Evolutionary conservation across 768 basidiomycete genomes (phyloP), one percentile per base, ranked within the genome.

Genomic region (Macrolepiota dolichaula): DNA sequence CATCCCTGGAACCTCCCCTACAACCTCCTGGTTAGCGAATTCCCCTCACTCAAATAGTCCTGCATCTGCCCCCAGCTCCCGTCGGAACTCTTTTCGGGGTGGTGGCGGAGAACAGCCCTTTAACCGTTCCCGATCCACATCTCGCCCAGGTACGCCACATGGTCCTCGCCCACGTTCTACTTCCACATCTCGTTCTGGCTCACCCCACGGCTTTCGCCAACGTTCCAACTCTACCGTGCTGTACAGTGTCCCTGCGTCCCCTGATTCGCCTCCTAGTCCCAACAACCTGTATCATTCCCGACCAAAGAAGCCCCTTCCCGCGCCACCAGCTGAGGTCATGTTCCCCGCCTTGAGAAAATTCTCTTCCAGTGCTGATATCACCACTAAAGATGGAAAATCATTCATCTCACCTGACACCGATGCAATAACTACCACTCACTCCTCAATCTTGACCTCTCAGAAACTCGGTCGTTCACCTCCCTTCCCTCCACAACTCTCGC

Each of bases 1-100:
- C 19, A 79, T 80, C 42, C 75, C 71, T 3, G 78, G 80, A 68
- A 57, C 70, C 10, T 52, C 62, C 29, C 64, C 61, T 47, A 7
- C 29, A 7, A 62, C 46, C 36, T 40, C 46, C 10, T 4, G 15
- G 4, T 22, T 51, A 12, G 25, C 51, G 2, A 15, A 51, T 24
- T 51, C 46, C 35, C 54, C 53, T 36, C 55, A 51, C 10, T 65
- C 71, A 17, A 62, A 74, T 13, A 56, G 65, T 7, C 67, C 72
- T n/a, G 67, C 71, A 29, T 66, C 71, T 9, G 29, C 29, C 29
- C 29, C 29, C 29, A 73, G 75, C 15, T 78, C 79, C 40, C 75
- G 70, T 3, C 79, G 79, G 68, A 59, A 69, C 11, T 57, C 62
- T 29, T 64, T 62, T 52, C 64, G 61, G 19, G 46, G 66, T 25